Base-by-base conservation (phyloP, 2,329 filamentous ascomycete species). In the Botrytis fragariae region DNA sequence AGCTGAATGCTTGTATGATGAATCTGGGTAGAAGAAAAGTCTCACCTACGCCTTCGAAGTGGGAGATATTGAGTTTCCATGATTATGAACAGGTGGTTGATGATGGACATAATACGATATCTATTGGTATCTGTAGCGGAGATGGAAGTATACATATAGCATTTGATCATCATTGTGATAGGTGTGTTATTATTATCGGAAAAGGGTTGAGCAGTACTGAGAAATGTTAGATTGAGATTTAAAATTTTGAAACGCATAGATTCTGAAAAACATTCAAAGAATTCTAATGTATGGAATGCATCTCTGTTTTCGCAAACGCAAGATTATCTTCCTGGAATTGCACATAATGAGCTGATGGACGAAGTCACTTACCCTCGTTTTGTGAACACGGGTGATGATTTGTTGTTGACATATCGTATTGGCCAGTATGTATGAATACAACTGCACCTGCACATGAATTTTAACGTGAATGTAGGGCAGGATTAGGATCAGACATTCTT, bases 351-450 rank as follows among this genome's bases (percentile, higher is more conserved):
- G 10, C 22, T 75, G 14, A 75, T 77, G 74, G 76, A 75, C 29
- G 76, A 78, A 54, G 74, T 79, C 6, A 77, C 76, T 29, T 78
- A 79, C 70, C 77, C 78, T 67, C 73, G 77, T n/a, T 79, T 79
- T 57, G 72, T 78, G 12, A 78, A 75, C 70, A 57, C 77, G 48
- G 76, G 71, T 39, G 62, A 77, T 57, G 77, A 77, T 61, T 69
- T 79, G 9, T 69, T 79, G 4, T 72, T 79, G n/a, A 78, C 75
- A 6, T 76, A 78, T 63, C 75, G 77, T 16, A 78, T 78, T 64
- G 77, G 78, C 59, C 75, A 78, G 78, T 79, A 70, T 76, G 77
- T 77, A 20, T 10, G 1, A n/a, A 39, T 32, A 12, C 35, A 12
- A 22, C 22, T 61, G 1, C 39, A 16, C 37, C 25, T 54, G 61